Conservation (phyloP, 371 early-diverging fungal species). For the Mucor irregularis region DNA sequence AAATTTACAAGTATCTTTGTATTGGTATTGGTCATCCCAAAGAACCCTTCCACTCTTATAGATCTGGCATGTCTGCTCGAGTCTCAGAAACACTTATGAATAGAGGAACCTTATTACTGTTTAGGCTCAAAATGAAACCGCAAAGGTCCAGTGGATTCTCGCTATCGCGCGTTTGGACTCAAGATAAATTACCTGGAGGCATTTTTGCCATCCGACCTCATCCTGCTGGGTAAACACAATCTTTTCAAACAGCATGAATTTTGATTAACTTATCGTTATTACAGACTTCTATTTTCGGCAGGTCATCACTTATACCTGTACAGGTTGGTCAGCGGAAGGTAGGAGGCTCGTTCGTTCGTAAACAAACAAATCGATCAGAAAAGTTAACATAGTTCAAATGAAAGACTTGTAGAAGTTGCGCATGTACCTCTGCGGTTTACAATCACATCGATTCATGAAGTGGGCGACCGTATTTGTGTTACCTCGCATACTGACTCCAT, state of each 20-base stretch:
- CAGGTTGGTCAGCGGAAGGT: conserved; percentile 27
- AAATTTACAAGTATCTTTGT: conserved; percentile 39
- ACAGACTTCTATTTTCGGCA: conserved; percentile 39
- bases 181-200: conserved; percentile 36
- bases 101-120: conserved; percentile 33
- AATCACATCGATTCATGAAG: conserved; percentile 38
- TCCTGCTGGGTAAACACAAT: conserved; percentile 46
- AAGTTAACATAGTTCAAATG: no score
- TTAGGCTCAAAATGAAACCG: conserved; percentile 30
- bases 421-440: conserved; percentile 25
- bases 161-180: conserved; percentile 32
- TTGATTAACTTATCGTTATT: not conserved
- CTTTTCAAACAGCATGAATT: not conserved
- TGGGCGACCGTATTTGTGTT: conserved; percentile 33
- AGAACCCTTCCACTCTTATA: conserved; percentile 10
- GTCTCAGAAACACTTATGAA: conserved; percentile 22
- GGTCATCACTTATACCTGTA: conserved; percentile 33
- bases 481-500: conserved; percentile 37
- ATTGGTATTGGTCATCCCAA: conserved; percentile 36
- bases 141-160: conserved; percentile 6
- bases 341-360: no score
- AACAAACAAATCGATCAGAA: no score
- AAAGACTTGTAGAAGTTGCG: conserved; percentile 33
- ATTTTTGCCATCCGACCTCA: conserved; percentile 46
- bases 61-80: conserved; percentile 12